Evolutionary conservation across 2,329 filamentous ascomycete species (phyloP).

Genomic region (Chaetomiaceae sp.): DNA sequence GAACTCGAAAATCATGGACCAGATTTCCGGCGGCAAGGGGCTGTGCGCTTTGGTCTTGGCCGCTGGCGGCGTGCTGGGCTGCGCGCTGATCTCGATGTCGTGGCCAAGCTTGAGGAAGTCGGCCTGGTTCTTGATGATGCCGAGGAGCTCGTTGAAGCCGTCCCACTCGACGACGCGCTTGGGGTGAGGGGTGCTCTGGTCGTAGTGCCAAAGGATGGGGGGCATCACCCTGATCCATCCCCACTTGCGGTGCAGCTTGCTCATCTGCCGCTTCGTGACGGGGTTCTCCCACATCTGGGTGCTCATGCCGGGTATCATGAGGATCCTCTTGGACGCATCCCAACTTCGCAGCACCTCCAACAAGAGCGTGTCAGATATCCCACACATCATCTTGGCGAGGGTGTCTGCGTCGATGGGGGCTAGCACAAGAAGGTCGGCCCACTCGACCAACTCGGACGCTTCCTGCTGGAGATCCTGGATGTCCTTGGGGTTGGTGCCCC

Average conservation of each 20-base stretch:
- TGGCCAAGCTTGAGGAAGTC: slow-evolving; percentile 70
- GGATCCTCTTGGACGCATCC: slow-evolving; percentile 79
- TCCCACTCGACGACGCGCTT: slow-evolving; percentile 59
- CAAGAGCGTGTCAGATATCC: slow-evolving; percentile 74
- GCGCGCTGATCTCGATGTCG: slow-evolving; percentile 57
- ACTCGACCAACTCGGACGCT: slow-evolving; percentile 68
- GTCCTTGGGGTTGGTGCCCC: slow-evolving; percentile 34
- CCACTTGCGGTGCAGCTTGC: slow-evolving; percentile 79
- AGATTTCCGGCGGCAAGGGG: slow-evolving; percentile 76
- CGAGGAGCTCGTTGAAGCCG: slow-evolving; percentile 65
- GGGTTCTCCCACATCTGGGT: slow-evolving; percentile 86
- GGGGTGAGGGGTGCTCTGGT: slow-evolving; percentile 33
- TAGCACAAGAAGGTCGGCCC: slow-evolving; percentile 82
- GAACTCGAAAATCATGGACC: slow-evolving; percentile 81
- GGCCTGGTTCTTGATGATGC: slow-evolving; percentile 71
- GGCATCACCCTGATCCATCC: slow-evolving; percentile 79
- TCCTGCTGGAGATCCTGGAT: slow-evolving; percentile 51
- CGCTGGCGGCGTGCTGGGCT: slow-evolving; percentile 32
- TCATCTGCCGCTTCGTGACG: slow-evolving; percentile 80
- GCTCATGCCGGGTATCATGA: slow-evolving; percentile 86
- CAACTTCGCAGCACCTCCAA: slow-evolving; percentile 79
- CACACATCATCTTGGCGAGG: slow-evolving; percentile 81
- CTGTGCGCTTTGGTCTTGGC: slow-evolving; percentile 33
- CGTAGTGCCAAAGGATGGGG: slow-evolving; percentile 79
- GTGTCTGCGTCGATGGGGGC: slow-evolving; percentile 81